Evolutionary conservation across 2,329 filamentous ascomycete species (phyloP), one percentile per base, ranked within the genome.

Genomic region (Trichoderma asperellum): DNA sequence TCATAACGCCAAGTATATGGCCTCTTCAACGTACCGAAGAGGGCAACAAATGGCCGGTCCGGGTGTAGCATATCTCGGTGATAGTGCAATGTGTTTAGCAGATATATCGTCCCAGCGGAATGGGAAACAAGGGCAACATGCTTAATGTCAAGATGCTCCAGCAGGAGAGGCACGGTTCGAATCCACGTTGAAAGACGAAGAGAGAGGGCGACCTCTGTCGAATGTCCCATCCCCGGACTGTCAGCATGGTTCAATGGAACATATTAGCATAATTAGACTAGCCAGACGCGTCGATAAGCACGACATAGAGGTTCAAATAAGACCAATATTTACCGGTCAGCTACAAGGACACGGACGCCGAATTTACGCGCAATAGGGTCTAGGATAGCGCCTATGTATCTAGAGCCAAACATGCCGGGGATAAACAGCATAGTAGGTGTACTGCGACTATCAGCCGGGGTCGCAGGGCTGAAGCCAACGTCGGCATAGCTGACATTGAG

Each of bases 381-480:
- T 5, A 64, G 12, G 18, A 55, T 24, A 1, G 34, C 49, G 8
- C 49, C 32, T 49, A 64, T 64, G 27, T 64, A 64, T 55, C 61
- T 64, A 2, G 61, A 55, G 4, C 61, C 61, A 64, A 64, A 64
- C 61, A 64, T 64, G 61, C 61, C 61, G 6, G 61, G 61, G 11
- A 64, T 64, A 24, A 64, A 64, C 14, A 64, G 32, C 24, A 64
- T 34, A 10, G 61, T 64, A 29, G 61, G 61, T 16, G 47, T 64
- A 10, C 3, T 64, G 47, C 61, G 24, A 37, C 34, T 55, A 8
- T 24, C 49, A 6, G n/a, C 5, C 49, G 61, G 32, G 27, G 7
- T n/a, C 14, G 29, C 47, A 14, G 61, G 61, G 5, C 52, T 55
- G 21, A 64, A 64, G 21, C 61, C 61, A 18, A 64, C 32, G 47